Percentiles rank a stretch among this genome's conserved stretches.
Conservation (phyloP, 148 eudicot genomes). For the Rhododendron ovatum region DNA sequence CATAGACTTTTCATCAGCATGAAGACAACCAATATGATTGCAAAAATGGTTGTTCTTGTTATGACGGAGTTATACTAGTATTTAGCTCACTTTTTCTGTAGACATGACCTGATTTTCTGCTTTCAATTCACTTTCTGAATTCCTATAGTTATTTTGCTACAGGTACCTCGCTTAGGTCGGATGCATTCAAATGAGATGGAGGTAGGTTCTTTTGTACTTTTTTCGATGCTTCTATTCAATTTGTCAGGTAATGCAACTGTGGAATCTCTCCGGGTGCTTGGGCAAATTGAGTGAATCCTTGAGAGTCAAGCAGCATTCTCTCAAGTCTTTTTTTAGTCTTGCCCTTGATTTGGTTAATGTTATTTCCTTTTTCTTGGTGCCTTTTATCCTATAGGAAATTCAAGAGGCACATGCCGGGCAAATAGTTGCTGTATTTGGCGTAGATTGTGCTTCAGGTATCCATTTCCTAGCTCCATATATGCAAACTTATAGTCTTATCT, state of each 20-base stretch:
- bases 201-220: constrained; percentile 37
- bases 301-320: background rate
- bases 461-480: background rate
- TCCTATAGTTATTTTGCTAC: background rate
- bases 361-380: background rate
- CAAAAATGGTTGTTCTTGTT: background rate
- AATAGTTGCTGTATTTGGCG: constrained; percentile 97
- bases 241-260: background rate
- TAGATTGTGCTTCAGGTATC: constrained; percentile 95
- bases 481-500: background rate
- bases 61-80: background rate
- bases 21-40: background rate
- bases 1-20: background rate
- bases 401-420: constrained; percentile 99
- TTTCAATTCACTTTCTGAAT: background rate
- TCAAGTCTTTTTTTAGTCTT: background rate
- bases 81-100: background rate
- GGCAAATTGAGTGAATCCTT: background rate
- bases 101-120: constrained; percentile 1
- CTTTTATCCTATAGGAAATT: constrained; percentile 55
- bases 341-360: background rate
- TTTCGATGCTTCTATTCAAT: background rate
- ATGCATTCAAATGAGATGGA: constrained; percentile 97
- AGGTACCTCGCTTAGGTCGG: constrained; percentile 94
- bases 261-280: background rate